Conservation (phyloP, 106 monocot genomes). For the Narthecium ossifragum region DNA sequence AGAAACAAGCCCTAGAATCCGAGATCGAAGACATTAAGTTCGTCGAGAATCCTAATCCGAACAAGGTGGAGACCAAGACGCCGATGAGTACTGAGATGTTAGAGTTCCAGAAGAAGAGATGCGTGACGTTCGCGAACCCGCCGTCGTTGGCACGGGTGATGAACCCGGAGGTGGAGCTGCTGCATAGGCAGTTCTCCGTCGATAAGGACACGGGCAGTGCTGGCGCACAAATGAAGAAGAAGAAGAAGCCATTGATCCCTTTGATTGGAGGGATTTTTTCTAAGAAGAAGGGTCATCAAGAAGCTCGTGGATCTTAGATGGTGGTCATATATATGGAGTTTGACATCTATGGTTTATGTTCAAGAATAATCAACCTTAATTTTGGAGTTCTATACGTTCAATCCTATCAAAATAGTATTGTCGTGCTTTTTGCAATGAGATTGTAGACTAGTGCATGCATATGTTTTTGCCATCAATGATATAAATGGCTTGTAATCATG, state of each 20-base stretch:
- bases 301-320: too few species aligned
- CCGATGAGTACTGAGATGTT: background rate
- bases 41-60: conserved; percentile 20
- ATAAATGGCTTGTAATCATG: too few species aligned
- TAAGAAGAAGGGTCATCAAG: conserved; percentile 33
- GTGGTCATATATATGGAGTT: too few species aligned
- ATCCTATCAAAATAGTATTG: too few species aligned
- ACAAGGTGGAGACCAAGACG: conserved; percentile 8
- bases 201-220: conserved; percentile 14
- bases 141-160: conserved; percentile 21
- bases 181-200: conserved; percentile 18
- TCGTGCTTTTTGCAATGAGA: too few species aligned
- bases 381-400: too few species aligned
- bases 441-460: too few species aligned
- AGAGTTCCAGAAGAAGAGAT: conserved; percentile 34
- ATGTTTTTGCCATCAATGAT: too few species aligned
- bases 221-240: conserved; percentile 18
- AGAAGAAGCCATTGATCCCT: conserved; percentile 35
- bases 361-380: too few species aligned
- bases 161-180: conserved; percentile 10
- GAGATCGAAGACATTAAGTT: conserved; percentile 40
- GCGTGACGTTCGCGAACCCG: conserved; percentile 54
- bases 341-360: too few species aligned
- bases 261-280: conserved; percentile 27
- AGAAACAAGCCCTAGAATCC: conserved; percentile 15